Evolutionary conservation across 2,329 filamentous ascomycete genomes (phyloP), one percentile per base, ranked within the genome.

Genomic region (Coleophoma eucalyptorum): DNA sequence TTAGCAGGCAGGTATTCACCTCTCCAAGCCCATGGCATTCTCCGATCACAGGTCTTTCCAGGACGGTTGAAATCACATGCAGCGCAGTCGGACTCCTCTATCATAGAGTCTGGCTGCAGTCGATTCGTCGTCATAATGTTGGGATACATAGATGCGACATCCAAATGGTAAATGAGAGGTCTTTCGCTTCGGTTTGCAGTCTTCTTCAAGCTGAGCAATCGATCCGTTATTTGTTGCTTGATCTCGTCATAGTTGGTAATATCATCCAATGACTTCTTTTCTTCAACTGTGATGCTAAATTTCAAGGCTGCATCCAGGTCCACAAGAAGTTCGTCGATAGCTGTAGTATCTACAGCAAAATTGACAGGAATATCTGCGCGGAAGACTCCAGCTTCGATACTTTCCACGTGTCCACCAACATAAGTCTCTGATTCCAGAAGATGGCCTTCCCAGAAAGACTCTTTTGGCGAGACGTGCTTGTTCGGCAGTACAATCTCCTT

Each of bases 121-220:
- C 94, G 88, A 69, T 99, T 99, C 1, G 94, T 99, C 2, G 95
- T 99, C 95, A 99, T 99, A 68, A 99, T 99, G 69, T 99, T 99
- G 10, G 94, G 94, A 67, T 99, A 99, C 94, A 99, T 99, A 53
- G 94, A 97, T 16, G 94, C 94, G 52, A 99, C 95, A 65, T 99
- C 94, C 72, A 99, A 76, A 77, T 99, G 94, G 71, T 99, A 99
- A 58, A 99, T 99, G 32, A 95, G 80, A 4, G 94, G 94, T 41
- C 84, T 77, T 67, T 99, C 94, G 59, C 77, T 84, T 55, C 94
- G 81, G 62, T 95, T 91, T 0, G 94, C 93, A 0, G 86, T 94
- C 47, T 85, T 78, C 67, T 89, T 95, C 48, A 99, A 76, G 55
- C 84, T 78, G 48, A 79, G 74, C 33, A 99, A 72, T 54, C 80